Evolutionary conservation across 352 stramenopile genomes (phyloP), one percentile per base, ranked within the genome.

Genomic region (Phytopythium aichiense): DNA sequence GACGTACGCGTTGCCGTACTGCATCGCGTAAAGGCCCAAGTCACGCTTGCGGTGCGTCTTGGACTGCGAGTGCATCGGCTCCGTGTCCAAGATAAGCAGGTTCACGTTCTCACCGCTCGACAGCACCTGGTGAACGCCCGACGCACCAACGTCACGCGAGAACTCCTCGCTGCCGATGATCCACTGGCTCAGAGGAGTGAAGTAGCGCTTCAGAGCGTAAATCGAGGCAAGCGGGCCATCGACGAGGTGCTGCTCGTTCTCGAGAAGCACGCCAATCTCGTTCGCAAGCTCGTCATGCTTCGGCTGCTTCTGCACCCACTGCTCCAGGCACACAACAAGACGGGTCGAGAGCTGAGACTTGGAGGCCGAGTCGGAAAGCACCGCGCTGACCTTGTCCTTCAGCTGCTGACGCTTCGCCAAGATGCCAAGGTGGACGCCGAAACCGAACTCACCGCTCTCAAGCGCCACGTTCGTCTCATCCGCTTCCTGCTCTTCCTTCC

Each of bases 1-100:
- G 49, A 98, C 89, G 68, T 98, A 98, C 1, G 92, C 86, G 71
- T 97, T 95, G 63, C 93, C 89, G 67, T 98, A 98, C 64, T 94
- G 90, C 91, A 98, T 98, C 20, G 93, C 92, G 55, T 97, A 97
- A 54, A 96, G 72, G 37, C 90, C 91, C 16, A 98, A 76, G 56
- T 96, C 89, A 42, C 94, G 94, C 77, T 98, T 98, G 65, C 84
- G 82, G 72, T 94, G 83, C 57, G 55, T 85, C 62, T 79, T 77
- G n/a, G 73, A 73, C 2, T 87, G 62, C 15, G 72, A 66, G 65
- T 88, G 79, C 66, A 89, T 84, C 28, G 79, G 82, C 66, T 90
- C 80, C 40, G 82, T 91, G 68, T 91, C 82, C 6, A 91, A 67
- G 52, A 91, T 90, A 1, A 91, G 65, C 60, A 91, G 58, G 72